phyloP scores from a whole-genome alignment of 116 monocot genomes.

The Dioscorea cayenensis region DNA sequence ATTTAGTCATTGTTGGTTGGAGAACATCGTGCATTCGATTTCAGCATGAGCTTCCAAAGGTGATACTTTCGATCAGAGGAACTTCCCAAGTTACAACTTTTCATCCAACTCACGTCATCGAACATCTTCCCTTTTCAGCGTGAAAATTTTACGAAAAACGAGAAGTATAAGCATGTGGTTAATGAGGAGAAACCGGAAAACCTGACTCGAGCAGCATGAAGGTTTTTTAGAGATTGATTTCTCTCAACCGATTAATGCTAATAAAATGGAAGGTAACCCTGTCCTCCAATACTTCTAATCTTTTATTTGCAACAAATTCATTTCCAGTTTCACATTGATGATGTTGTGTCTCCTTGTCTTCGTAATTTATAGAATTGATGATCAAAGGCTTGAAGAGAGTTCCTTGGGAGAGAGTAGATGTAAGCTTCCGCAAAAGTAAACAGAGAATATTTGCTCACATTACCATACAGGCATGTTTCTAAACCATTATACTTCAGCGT shows the following conservation, averaged over 20 bases:
- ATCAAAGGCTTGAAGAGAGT: constrained; percentile 67
- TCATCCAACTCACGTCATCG: constrained; percentile 3
- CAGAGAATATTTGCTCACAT: constrained; percentile 78
- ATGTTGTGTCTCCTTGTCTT: background rate
- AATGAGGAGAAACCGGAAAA: constrained; percentile 33
- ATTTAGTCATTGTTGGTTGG: constrained; percentile 60
- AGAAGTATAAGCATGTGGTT: constrained; percentile 51
- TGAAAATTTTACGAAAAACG: constrained; percentile 34
- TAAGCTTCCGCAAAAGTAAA: constrained; percentile 71
- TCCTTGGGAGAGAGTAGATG: constrained; percentile 91
- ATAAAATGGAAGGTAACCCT: constrained; percentile 51
- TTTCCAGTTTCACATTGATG: background rate
- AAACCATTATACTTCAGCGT: background rate
- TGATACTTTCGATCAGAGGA: constrained; percentile 6
- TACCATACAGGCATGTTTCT: constrained; percentile 64
- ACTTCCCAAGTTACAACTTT: background rate
- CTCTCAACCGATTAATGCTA: constrained; percentile 23
- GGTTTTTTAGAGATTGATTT: constrained; percentile 16
- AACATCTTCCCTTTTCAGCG: constrained; percentile 24
- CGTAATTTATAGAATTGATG: constrained; percentile 53
- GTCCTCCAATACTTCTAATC: background rate
- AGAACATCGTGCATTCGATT: constrained; percentile 59
- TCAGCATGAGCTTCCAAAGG: constrained; percentile 62
- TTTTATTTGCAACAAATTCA: background rate
- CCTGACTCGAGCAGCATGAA: constrained; percentile 10